phyloP scores from a whole-genome alignment of 1,284 basidiomycete genomes.

The Golubevia pallescens region DNA sequence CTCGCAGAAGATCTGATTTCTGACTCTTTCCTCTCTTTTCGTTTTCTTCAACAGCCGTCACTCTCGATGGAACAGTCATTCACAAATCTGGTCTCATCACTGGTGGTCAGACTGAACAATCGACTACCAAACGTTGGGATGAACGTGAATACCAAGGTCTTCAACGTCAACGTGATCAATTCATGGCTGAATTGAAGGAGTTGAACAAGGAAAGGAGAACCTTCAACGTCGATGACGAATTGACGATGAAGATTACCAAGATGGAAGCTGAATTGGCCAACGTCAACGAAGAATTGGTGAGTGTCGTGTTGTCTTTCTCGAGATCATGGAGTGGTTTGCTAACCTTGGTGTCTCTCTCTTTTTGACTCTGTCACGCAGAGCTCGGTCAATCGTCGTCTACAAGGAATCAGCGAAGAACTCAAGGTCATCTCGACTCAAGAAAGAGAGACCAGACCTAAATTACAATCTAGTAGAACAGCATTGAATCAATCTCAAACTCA shows the following conservation, averaged over 20 bases:
- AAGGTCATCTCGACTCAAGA: constrained; percentile 34
- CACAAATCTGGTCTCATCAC: constrained; percentile 98
- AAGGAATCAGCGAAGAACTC: constrained; percentile 35
- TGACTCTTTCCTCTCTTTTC: neutral
- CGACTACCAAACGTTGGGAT: constrained; percentile 71
- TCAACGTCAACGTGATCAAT: constrained; percentile 70
- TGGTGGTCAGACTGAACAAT: constrained; percentile 70
- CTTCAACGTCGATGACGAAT: constrained; percentile 79
- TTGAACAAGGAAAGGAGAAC: constrained; percentile 80
- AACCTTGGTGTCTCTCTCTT: neutral
- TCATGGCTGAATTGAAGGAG: constrained; percentile 80
- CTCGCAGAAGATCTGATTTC: too few species aligned
- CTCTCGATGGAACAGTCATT: constrained; percentile 93
- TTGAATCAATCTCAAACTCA: constrained; percentile 24
- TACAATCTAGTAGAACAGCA: constrained; percentile 40
- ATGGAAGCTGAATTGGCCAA: constrained; percentile 78
- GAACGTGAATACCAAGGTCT: constrained; percentile 91
- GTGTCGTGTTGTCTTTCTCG: constrained; percentile 36
- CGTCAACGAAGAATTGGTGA: constrained; percentile 81
- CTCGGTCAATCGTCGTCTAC: constrained; percentile 29
- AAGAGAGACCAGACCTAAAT: constrained; percentile 25
- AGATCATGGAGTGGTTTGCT: neutral
- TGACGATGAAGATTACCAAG: constrained; percentile 78
- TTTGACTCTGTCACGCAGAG: neutral
- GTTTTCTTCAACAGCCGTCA: constrained; percentile 74